Percentiles rank a stretch among this genome's conserved stretches.
Conservation (phyloP, 2,329 filamentous ascomycete genomes). For the Cordyceps cicadae region DNA sequence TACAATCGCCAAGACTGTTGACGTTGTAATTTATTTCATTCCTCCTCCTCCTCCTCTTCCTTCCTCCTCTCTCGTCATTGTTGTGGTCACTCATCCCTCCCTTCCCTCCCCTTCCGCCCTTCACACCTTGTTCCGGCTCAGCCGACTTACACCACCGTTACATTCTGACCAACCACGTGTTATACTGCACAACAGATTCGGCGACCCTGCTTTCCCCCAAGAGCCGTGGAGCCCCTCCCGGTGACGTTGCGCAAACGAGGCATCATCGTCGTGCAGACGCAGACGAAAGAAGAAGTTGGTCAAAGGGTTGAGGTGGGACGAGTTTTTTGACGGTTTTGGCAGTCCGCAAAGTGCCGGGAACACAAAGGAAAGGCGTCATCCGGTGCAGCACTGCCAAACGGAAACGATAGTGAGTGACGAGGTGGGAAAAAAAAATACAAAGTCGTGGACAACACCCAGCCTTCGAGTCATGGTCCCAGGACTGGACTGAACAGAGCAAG, state of each 20-base stretch:
- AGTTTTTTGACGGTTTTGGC: no score
- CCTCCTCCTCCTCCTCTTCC: no score
- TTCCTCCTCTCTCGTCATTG: background rate
- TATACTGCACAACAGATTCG: conserved; percentile 5
- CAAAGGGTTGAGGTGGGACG: background rate
- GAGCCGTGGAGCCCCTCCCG: background rate
- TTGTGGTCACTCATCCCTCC: background rate
- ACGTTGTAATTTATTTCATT: background rate
- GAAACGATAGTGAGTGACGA: background rate
- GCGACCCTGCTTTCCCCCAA: background rate
- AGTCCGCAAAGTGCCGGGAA: no score
- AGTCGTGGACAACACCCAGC: background rate
- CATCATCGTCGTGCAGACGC: background rate
- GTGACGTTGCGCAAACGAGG: background rate
- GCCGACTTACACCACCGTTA: conserved; percentile 3
- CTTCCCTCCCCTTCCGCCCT: background rate
- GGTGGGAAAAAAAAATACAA: background rate
- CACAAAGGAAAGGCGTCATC: no score
- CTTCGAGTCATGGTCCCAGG: conserved; percentile 6
- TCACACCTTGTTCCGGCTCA: background rate
- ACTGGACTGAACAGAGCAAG: background rate
- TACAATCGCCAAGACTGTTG: background rate
- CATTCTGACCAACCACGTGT: conserved; percentile 12
- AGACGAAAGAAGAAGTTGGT: background rate
- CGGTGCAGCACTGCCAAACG: background rate